Base-by-base conservation (phyloP, 208 protist species). In the Crithidia acanthocephali region DNA sequence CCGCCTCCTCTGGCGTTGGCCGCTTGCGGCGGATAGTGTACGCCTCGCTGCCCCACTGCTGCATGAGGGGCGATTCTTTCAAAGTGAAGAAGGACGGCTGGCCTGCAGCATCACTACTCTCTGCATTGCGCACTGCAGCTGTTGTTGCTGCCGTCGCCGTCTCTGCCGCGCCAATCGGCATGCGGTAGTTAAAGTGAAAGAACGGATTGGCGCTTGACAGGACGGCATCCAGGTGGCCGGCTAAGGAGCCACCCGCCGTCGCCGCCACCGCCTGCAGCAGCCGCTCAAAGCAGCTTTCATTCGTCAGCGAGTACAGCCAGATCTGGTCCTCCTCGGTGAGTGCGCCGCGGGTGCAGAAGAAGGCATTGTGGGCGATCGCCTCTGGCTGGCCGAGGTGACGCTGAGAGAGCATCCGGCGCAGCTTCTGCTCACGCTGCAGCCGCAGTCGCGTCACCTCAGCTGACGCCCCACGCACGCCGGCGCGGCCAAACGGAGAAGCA, bases 381-480 rank as follows among this genome's bases (percentile, higher is more conserved):
- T 75, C 70, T 0, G 72, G 22, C 27, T 83, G 58, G 1, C 83
- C 88, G 2, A 94, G 66, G 32, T 82, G 82, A 3, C 88, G 85
- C 73, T 88, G 88, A 0, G 86, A 91, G 50, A 94, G 71, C 20
- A 94, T 32, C 1, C 80, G 61, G 0, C 88, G 78, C 52, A 83
- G 82, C 6, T 70, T 79, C 58, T 94, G 88, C 23, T 87, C 76
- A 0, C 84, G 85, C 40, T 85, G 79, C 66, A 92, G 61, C 10
- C 71, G 64, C 55, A 90, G 69, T 23, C 74, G 60, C 23, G 84
- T 84, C 10, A 76, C 27, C 72, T 51, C 56, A 18, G 61, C 56
- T 8, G 58, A 25, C 11, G 47, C 71, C 5, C n/a, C 59, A 37
- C 50, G 56, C 20, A 56, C 25, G 50, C n/a, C 27, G n/a, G n/a